Conservation (phyloP, 225 moss, liverwort and hornwort genomes). For the Pleurozium schreberi region DNA sequence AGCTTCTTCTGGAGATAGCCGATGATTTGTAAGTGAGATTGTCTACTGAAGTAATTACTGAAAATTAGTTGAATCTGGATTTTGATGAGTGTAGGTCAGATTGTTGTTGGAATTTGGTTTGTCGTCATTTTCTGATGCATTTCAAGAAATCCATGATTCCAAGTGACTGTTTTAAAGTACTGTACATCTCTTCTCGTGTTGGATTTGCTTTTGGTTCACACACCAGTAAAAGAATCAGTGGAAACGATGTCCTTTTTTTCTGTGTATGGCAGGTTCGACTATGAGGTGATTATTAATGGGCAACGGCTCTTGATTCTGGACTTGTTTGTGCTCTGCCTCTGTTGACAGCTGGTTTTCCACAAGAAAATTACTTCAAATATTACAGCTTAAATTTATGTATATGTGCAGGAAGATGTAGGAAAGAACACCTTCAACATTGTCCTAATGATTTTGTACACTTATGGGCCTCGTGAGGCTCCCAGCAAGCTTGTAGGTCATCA, state of each 20-base stretch:
- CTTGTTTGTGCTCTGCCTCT: background rate
- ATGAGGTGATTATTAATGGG: conserved; percentile 34
- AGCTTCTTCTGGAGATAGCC: conserved; percentile 74
- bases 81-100: background rate
- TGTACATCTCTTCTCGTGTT: background rate
- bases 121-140: background rate
- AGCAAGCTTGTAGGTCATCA: conserved; percentile 49
- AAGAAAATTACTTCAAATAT: background rate
- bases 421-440: conserved; percentile 77
- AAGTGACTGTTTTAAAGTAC: background rate
- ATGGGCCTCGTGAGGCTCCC: conserved; percentile 51
- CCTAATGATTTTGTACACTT: conserved; percentile 50
- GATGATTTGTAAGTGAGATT: conserved; percentile 64
- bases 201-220: background rate
- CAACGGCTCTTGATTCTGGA: background rate
- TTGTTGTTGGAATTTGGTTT: background rate
- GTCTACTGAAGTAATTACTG: background rate
- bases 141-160: background rate
- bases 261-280: conserved; percentile 56
- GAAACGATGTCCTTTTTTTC: background rate
- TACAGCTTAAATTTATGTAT: background rate
- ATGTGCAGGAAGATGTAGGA: conserved; percentile 63
- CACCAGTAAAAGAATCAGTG: background rate
- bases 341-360: background rate
- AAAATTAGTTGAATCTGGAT: background rate